Conservation (phyloP, 176 grass and related monocot species). For the Paspalum notatum region DNA sequence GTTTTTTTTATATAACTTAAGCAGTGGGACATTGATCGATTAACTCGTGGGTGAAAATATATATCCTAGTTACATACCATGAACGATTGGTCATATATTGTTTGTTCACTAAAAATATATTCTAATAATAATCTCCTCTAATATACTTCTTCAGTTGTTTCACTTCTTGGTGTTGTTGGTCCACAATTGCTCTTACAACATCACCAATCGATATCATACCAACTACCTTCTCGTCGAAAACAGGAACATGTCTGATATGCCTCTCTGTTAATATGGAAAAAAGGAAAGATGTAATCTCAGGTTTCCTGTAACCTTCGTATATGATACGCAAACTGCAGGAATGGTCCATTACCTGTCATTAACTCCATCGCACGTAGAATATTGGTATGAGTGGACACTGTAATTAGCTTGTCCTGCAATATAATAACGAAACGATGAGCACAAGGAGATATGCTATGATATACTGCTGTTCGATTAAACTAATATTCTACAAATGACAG, state of each 20-base stretch:
- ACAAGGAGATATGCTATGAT: not conserved
- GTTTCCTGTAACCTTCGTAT: not conserved
- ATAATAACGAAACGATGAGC: slow-evolving; percentile 24
- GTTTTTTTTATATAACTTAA: no score
- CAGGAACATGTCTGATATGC: slow-evolving; percentile 83
- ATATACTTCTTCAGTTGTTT: slow-evolving; percentile 78
- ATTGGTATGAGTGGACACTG: slow-evolving; percentile 68
- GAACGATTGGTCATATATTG: not conserved
- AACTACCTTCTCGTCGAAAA: slow-evolving; percentile 80
- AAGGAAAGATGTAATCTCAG: not conserved
- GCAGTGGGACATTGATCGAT: not conserved
- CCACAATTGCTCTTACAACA: slow-evolving; percentile 76
- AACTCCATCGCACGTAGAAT: slow-evolving; percentile 90
- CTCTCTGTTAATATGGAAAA: slow-evolving; percentile 51
- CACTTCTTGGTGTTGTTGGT: slow-evolving; percentile 85
- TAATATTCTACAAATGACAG: not conserved
- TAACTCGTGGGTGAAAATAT: not conserved
- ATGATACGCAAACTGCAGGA: not conserved
- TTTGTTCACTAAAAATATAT: not conserved
- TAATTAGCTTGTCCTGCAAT: slow-evolving; percentile 67
- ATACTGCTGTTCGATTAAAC: not conserved
- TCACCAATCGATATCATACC: slow-evolving; percentile 86
- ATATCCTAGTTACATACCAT: not conserved
- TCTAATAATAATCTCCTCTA: slow-evolving; percentile 84
- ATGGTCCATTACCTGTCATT: slow-evolving; percentile 63